Percentiles rank a stretch among this genome's conserved stretches.
Evolutionary conservation across 2,329 filamentous ascomycete genomes (phyloP).

Genomic region (Fusarium drepaniforme): DNA sequence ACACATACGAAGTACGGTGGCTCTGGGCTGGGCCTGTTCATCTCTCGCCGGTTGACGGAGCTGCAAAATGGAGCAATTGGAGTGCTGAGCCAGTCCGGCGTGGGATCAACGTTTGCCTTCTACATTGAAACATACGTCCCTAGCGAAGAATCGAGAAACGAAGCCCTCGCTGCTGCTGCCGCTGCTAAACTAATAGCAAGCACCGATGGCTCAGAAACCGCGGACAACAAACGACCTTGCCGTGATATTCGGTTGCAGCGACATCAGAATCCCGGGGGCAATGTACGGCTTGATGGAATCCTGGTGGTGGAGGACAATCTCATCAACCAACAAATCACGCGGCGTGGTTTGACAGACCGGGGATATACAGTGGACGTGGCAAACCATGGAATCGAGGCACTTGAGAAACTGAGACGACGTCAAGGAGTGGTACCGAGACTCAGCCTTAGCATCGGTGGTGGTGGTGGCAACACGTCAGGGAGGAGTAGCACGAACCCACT

Average conservation of each 20-base stretch:
- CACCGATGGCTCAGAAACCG: conserved; percentile 29
- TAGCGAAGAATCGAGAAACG: conserved; percentile 53
- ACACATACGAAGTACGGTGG: conserved; percentile 86
- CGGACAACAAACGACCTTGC: conserved; percentile 33
- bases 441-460: background rate
- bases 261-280: conserved; percentile 43
- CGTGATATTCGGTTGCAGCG: conserved; percentile 39
- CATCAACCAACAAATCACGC: conserved; percentile 69
- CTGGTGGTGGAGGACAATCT: conserved; percentile 72
- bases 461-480: conserved; percentile 14
- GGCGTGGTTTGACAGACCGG: conserved; percentile 62
- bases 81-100: conserved; percentile 74
- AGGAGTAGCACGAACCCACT: conserved; percentile 25
- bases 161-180: conserved; percentile 54
- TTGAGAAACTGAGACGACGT: conserved; percentile 57
- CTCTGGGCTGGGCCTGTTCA: conserved; percentile 83
- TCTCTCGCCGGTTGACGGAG: conserved; percentile 83
- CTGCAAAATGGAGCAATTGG: conserved; percentile 85
- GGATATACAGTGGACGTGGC: conserved; percentile 66
- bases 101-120: conserved; percentile 82
- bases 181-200: conserved; percentile 48
- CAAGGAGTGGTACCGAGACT: conserved; percentile 39
- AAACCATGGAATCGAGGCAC: conserved; percentile 68
- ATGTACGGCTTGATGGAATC: conserved; percentile 55
- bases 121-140: conserved; percentile 72